phyloP scores from a whole-genome alignment of 257 asterid species.

The Jacaranda mimosifolia region DNA sequence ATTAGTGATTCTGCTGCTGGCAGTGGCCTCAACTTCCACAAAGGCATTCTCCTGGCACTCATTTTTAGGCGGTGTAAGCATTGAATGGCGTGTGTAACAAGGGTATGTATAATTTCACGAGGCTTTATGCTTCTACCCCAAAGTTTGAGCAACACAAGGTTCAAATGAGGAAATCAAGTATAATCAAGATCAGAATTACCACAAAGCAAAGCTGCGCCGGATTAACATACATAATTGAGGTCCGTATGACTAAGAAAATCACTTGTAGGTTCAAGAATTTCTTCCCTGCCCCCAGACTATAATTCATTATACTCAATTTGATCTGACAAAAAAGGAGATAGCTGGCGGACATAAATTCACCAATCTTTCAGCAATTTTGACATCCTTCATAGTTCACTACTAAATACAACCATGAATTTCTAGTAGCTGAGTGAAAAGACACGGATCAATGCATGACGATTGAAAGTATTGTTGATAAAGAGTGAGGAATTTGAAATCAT shows the following conservation, averaged over 20 bases:
- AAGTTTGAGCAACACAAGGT: neutral
- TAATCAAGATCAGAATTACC: neutral
- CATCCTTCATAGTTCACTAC: neutral
- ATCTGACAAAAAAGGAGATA: neutral
- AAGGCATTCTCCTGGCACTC: neutral
- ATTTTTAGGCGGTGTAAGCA: neutral
- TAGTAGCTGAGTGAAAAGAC: neutral
- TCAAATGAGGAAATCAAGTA: neutral
- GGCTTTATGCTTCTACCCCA: neutral
- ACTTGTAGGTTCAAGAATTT: neutral
- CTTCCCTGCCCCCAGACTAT: neutral
- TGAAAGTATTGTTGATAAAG: neutral
- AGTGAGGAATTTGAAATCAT: conserved; percentile 21
- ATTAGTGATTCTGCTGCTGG: too few species aligned
- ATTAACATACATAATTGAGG: conserved; percentile 1
- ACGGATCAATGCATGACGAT: neutral
- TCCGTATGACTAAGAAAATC: neutral
- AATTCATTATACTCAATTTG: neutral
- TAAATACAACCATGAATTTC: conserved; percentile 1
- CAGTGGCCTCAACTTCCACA: too few species aligned
- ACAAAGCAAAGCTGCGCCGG: neutral
- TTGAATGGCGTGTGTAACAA: neutral
- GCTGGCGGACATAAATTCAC: neutral
- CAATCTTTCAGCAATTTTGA: neutral
- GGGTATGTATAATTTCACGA: neutral